Base-by-base conservation (phyloP, 208 protist species). In the Crithidia mellificae region DNA sequence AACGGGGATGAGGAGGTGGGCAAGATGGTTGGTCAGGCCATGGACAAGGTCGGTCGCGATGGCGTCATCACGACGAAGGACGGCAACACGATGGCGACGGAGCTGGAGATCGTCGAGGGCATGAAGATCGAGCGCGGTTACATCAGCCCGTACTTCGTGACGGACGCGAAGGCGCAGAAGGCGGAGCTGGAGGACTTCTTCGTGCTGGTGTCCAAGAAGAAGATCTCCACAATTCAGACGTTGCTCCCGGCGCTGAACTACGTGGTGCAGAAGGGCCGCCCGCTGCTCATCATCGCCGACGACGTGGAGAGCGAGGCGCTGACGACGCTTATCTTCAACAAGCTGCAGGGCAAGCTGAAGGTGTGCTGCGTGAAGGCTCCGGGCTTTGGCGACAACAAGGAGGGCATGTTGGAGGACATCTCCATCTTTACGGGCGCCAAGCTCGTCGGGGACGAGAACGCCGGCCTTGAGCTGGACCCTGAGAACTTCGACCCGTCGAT, bases 131-230 rank as follows among this genome's bases (percentile, higher is more conserved):
- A 99, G 68, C 91, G 94, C 66, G 99, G 98, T 47, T 99, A 96
- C 82, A 86, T 99, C 73, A 99, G 98, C 30, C 98, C 98, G 51
- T 99, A 99, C 86, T 99, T 99, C 89, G 97, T 99, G 51, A 99
- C 98, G 38, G 97, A 99, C 76, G 81, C 84, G 6, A 99, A 99
- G 85, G 92, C 87, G 19, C 96, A 98, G 81, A 98, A 98, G 75
- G 88, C 88, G 70, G 97, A 98, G 72, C 90, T 99, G 41, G 97
- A 99, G 49, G 92, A 99, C 71, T 81, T 96, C 22, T 66, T 98
- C 24, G 90, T 99, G 24, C 95, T 99, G 68, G 86, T 97, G 44
- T 79, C 87, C n/a, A 91, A 92, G 63, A 83, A 85, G 17, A 96
- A 95, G 72, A 68, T 97, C 2, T 80, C 80, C 19, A 95, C 83